Percentiles rank a stretch among this genome's conserved stretches.
Conservation (phyloP, 208 protist genomes). For the Herpetomonas samuelpessoai region DNA sequence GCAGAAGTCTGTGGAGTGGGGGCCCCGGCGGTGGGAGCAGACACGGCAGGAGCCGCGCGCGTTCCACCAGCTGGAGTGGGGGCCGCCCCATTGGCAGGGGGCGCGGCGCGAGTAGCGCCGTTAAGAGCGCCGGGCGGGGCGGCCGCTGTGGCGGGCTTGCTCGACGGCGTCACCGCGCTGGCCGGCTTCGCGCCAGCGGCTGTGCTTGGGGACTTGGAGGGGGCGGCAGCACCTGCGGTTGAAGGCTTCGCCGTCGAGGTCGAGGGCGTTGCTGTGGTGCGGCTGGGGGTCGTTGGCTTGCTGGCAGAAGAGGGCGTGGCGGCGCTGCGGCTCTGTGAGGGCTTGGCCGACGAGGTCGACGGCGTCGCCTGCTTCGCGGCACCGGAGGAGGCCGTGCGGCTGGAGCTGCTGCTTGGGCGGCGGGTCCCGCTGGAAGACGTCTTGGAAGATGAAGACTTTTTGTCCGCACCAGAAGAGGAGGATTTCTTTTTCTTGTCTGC, state of each 20-base stretch:
- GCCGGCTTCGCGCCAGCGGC: not conserved
- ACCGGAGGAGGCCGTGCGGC: not conserved
- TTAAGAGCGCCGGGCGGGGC: not conserved
- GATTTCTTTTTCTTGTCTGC: conserved; percentile 2
- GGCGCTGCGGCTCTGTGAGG: not conserved
- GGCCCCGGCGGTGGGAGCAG: not conserved
- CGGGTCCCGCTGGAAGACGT: not conserved
- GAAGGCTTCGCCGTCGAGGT: not conserved
- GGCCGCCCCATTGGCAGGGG: not conserved
- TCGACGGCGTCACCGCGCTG: conserved; percentile 2
- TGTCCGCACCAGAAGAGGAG: not conserved
- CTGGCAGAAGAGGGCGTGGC: no score
- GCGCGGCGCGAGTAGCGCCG: conserved; percentile 1
- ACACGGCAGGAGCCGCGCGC: not conserved
- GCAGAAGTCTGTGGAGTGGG: no score
- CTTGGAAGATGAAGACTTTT: not conserved
- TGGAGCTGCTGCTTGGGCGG: conserved; percentile 4
- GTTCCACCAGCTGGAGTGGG: not conserved
- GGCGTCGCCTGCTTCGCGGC: not conserved
- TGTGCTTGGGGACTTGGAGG: not conserved
- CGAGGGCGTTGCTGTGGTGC: not conserved
- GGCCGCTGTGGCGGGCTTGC: not conserved
- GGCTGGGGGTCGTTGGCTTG: not conserved
- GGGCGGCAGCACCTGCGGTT: not conserved
- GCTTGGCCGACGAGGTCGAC: not conserved